Conservation (phyloP, 2,329 filamentous ascomycete species). For the Xylariaceae sp. region DNA sequence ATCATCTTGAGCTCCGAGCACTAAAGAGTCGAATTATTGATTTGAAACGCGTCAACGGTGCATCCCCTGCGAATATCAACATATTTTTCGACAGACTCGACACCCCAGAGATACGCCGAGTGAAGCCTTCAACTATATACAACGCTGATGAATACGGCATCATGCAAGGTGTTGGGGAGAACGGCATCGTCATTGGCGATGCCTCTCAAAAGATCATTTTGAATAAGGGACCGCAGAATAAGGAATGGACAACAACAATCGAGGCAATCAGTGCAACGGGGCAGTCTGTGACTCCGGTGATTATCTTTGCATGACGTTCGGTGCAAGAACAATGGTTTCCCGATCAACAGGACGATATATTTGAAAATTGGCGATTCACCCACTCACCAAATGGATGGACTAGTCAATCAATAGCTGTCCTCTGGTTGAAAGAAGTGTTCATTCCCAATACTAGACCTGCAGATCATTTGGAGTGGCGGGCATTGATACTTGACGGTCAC, state of each 20-base stretch:
- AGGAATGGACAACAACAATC: neutral
- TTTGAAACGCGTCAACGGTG: neutral
- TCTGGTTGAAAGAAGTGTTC: no score
- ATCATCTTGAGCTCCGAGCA: neutral
- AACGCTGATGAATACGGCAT: neutral
- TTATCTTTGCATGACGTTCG: neutral
- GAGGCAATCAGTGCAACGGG: neutral
- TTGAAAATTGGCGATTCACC: neutral
- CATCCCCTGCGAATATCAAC: neutral
- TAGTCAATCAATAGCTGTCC: no score
- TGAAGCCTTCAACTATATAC: neutral
- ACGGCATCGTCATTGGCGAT: neutral
- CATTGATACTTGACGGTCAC: no score
- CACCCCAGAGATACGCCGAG: neutral
- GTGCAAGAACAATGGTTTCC: neutral
- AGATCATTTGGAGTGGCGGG: no score
- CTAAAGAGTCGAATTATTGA: neutral
- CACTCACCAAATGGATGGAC: no score
- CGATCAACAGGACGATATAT: neutral
- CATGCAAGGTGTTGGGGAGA: neutral
- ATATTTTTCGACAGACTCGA: neutral
- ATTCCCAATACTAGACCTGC: no score
- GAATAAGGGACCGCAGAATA: neutral
- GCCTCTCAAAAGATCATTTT: neutral
- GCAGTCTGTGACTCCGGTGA: neutral